phyloP scores from a whole-genome alignment of 176 grass and related monocot genomes.

The Saccharum officinarum region DNA sequence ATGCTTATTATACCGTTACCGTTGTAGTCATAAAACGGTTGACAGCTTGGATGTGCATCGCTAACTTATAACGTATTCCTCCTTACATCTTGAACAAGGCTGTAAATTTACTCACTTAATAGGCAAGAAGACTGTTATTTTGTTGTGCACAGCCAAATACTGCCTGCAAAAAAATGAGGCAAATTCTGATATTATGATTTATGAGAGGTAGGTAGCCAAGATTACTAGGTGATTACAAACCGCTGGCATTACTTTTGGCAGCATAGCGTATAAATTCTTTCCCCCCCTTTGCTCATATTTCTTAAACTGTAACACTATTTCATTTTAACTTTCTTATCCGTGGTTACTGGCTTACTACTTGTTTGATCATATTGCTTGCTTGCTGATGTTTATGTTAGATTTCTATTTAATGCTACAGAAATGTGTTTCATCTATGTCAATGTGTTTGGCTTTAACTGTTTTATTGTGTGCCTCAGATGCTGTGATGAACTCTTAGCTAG shows the following conservation, averaged over 20 bases:
- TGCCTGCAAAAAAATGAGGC: not conserved
- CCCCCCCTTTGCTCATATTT: not conserved
- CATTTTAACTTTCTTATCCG: not conserved
- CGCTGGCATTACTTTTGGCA: not conserved
- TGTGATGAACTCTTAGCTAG: not conserved
- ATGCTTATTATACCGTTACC: too few relatives aligned
- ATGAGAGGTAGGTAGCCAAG: not conserved
- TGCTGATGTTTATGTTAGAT: not conserved
- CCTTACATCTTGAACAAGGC: not conserved
- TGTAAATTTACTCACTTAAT: not conserved
- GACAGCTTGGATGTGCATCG: too few relatives aligned
- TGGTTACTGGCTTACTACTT: not conserved
- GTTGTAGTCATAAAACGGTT: too few relatives aligned
- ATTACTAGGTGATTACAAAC: not conserved
- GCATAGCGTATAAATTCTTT: not conserved
- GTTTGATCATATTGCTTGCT: not conserved
- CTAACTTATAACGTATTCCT: not conserved
- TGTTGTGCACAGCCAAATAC: not conserved
- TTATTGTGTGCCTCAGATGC: not conserved
- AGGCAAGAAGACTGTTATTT: not conserved
- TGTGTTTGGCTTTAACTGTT: not conserved
- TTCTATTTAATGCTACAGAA: not conserved
- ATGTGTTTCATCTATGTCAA: not conserved
- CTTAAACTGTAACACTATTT: not conserved
- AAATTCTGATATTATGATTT: not conserved